Conservation (phyloP, 2,329 filamentous ascomycete genomes). For the Pseudogymnoascus sp. region DNA sequence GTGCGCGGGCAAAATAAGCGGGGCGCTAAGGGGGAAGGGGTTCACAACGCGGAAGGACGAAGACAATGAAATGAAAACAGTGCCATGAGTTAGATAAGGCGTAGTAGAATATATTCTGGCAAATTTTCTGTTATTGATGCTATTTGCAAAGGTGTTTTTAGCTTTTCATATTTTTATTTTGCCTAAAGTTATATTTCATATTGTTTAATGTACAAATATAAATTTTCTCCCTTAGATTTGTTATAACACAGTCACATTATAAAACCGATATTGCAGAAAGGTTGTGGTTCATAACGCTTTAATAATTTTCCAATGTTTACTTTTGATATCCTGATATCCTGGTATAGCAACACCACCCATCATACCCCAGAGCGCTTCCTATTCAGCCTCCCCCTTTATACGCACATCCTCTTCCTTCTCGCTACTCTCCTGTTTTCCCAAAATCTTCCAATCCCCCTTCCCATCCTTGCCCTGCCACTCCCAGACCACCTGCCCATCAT, state of each 20-base stretch:
- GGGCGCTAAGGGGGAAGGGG: background rate
- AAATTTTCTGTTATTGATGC: background rate
- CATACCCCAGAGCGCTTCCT: background rate
- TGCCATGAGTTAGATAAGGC: background rate
- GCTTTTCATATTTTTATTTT: background rate
- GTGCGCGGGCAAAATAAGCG: background rate
- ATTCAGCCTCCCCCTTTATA: background rate
- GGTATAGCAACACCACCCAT: background rate
- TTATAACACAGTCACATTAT: background rate
- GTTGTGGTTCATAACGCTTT: background rate
- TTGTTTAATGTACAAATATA: background rate
- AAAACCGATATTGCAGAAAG: background rate
- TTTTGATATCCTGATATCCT: background rate
- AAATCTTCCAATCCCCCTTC: background rate
- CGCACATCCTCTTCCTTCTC: background rate
- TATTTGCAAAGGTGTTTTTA: background rate
- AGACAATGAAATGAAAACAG: background rate
- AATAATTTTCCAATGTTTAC: background rate
- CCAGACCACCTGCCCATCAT: constrained; percentile 44
- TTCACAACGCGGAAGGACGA: background rate
- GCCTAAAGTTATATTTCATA: background rate
- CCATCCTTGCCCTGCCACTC: constrained; percentile 21
- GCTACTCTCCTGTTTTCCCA: background rate
- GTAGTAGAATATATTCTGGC: background rate
- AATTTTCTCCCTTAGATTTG: too few species aligned